These are phyloP conservation scores for Scenedesmus sp. DNA, from an alignment of 163 green algal species.

Conservation along the genomic window DNA sequence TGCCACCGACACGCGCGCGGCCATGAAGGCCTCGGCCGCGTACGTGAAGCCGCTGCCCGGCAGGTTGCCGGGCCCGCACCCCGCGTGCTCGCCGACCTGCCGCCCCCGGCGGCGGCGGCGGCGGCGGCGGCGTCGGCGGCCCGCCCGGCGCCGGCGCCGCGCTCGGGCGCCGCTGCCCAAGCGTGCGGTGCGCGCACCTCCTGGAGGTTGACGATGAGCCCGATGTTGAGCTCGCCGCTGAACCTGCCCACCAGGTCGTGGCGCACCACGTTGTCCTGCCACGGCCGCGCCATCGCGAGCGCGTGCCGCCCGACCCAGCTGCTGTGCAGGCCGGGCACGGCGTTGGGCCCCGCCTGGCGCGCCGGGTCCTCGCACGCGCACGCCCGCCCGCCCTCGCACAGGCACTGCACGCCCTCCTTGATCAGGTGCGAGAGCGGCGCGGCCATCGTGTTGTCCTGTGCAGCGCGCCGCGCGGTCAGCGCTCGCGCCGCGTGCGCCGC, in stretches of 20 bases:
- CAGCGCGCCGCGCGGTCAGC: too few species aligned
- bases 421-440: too few species aligned
- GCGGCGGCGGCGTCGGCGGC: too few species aligned
- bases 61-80: conserved; percentile 73
- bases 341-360: conserved; percentile 51
- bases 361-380: conserved; percentile 59
- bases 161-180: neutral
- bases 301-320: conserved; percentile 69
- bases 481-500: too few species aligned
- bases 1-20: conserved; percentile 61
- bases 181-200: conserved; percentile 38
- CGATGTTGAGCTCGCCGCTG: conserved; percentile 56
- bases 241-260: conserved; percentile 59
- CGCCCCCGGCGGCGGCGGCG: neutral
- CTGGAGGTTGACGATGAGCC: conserved; percentile 78
- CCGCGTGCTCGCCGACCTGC: conserved; percentile 77
- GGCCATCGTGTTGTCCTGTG: too few species aligned
- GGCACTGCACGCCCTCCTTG: conserved; percentile 63
- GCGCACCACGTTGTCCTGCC: conserved; percentile 58
- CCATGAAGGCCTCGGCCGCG: conserved; percentile 74
- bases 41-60: conserved; percentile 72
- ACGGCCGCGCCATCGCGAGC: conserved; percentile 74
- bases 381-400: conserved; percentile 60
- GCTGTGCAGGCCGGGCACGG: conserved; percentile 70
- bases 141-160: neutral